Evolutionary conservation across 2,329 filamentous ascomycete genomes (phyloP), one percentile per base, ranked within the genome.

Genomic region (Rhexocercosporidium sp.): DNA sequence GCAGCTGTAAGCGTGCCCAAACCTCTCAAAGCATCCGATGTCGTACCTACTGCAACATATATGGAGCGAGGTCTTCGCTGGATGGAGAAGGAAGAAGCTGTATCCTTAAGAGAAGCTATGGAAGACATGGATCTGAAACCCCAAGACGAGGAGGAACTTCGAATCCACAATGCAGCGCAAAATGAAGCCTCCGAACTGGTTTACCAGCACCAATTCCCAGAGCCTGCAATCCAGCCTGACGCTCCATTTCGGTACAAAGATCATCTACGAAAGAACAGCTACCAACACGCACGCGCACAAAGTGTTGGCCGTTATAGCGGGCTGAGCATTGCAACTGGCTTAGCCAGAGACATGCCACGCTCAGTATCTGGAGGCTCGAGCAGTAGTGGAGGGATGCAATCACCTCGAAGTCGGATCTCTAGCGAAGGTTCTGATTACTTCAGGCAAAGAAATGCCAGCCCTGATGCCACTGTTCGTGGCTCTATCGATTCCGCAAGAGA

Each of bases 21-120:
- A 34, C 83, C 85, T 16, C 75, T 88, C 65, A 88, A 82, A 69
- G 85, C 88, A 1, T 86, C 84, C 2, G 84, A 88, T 60, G 84
- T 90, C 59, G 88, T 90, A 18, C 86, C 88, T 7, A 91, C 85
- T 67, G 83, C 88, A 51, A 88, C 86, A 8, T 94, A 94, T 77
- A 89, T 92, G 65, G 92, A 94, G 78, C 86, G 88, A 65, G 90
- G 90, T 20, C 87, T 89, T 75, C 83, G 91, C 73, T 93, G 91
- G 90, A 92, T 92, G 86, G 92, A 94, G 77, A 92, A 91, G 77
- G 90, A 93, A 75, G 92, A 94, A 78, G 90, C 88, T 3, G 84
- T 85, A 41, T 90, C 90, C 22, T 79, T 94, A 67, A 86, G 90
- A 20, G 85, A 88, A 68, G 91, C 92, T 12, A 88, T 94, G 83